A percentile compares a stretch with the other conserved stretches of the same genome.
Conservation (phyloP, 2,329 filamentous ascomycete genomes). For the Albophoma yamanashiensis region DNA sequence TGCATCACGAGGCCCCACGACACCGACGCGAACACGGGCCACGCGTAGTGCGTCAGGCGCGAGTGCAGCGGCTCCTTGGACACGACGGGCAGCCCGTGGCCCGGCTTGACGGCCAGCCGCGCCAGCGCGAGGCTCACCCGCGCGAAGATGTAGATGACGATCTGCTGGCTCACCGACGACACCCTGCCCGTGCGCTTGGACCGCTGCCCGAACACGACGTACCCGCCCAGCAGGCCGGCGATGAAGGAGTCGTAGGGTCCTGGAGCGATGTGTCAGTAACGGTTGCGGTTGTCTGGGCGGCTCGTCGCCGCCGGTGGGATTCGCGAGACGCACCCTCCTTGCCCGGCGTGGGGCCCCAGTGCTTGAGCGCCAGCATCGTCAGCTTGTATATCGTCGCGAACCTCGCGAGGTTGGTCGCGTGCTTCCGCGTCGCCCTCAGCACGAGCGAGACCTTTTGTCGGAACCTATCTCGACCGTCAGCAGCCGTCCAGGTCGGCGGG, state of each 20-base stretch:
- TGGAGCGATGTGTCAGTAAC: constrained; percentile 6
- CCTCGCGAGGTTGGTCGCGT: constrained; percentile 82
- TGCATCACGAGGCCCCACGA: constrained; percentile 96
- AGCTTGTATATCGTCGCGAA: constrained; percentile 90
- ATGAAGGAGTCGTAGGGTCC: constrained; percentile 76
- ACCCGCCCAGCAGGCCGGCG: constrained; percentile 80
- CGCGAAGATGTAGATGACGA: constrained; percentile 96
- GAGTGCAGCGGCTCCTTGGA: constrained; percentile 35
- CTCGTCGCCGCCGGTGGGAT: background rate
- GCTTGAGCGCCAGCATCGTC: constrained; percentile 63
- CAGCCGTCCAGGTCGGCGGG: background rate
- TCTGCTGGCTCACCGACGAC: constrained; percentile 85
- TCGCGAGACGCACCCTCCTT: constrained; percentile 37
- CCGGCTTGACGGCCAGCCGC: constrained; percentile 65
- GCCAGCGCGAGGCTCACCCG: constrained; percentile 78
- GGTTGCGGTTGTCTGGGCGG: background rate
- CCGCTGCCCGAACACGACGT: constrained; percentile 74
- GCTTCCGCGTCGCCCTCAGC: constrained; percentile 75
- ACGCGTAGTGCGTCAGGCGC: constrained; percentile 59
- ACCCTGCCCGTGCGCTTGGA: constrained; percentile 54
- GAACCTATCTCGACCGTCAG: constrained; percentile 31
- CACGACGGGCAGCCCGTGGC: constrained; percentile 36
- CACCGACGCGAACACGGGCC: constrained; percentile 83
- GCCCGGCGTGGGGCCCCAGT: constrained; percentile 44
- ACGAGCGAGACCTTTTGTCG: constrained; percentile 70